These are phyloP conservation scores for Vitellaria paradoxa DNA, from an alignment of 179 eudicot species.

Conservation along the genomic window DNA sequence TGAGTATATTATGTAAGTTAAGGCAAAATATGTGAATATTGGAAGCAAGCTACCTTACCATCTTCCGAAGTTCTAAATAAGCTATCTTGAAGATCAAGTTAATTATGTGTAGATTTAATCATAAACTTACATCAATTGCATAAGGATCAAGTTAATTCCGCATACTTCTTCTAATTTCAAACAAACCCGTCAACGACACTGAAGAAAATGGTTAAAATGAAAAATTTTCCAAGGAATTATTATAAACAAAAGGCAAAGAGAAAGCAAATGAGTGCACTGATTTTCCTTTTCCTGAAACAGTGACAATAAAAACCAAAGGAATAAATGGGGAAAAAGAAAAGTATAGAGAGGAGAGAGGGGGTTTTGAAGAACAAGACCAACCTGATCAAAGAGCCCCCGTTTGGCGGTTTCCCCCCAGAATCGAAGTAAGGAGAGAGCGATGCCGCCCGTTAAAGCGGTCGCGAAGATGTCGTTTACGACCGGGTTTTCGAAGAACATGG, in stretches of 20 bases:
- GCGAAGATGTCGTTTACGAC: constrained; percentile 47
- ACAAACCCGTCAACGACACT: not conserved
- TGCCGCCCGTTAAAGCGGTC: constrained; percentile 37
- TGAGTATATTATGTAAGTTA: too few species aligned
- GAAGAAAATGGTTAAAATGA: not conserved
- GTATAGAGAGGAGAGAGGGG: not conserved
- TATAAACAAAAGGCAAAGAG: not conserved
- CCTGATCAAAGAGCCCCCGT: constrained; percentile 61
- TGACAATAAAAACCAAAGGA: not conserved
- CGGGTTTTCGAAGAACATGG: constrained; percentile 36
- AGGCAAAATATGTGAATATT: too few species aligned
- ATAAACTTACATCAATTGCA: too few species aligned
- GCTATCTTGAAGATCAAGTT: too few species aligned
- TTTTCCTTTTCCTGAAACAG: not conserved
- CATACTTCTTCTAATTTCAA: not conserved
- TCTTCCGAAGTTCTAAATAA: too few species aligned
- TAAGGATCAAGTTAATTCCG: not conserved
- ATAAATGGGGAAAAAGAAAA: not conserved
- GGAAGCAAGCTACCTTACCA: too few species aligned
- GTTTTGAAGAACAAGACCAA: constrained; percentile 10
- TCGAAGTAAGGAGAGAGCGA: constrained; percentile 52
- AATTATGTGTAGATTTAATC: too few species aligned
- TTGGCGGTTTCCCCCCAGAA: constrained; percentile 67
- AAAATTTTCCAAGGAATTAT: too few species aligned
- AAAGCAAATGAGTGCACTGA: not conserved